Percentiles rank a stretch among this genome's conserved stretches.
phyloP scores from a whole-genome alignment of 2,329 filamentous ascomycete genomes.

The Xylaria digitata region DNA sequence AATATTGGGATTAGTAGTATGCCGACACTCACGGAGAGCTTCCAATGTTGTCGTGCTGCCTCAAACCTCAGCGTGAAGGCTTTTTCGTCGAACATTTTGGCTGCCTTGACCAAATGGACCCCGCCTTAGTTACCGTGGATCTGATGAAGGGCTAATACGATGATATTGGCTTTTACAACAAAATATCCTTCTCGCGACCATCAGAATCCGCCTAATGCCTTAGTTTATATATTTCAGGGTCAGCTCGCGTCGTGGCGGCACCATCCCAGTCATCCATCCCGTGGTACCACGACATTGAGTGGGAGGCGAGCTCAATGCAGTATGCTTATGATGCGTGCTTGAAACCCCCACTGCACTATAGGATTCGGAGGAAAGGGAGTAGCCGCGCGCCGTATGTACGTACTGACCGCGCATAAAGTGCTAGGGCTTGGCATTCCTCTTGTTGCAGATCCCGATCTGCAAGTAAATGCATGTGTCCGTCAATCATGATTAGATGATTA shows the following conservation, averaged over 20 bases:
- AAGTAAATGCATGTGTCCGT: too few relatives aligned
- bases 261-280: background rate
- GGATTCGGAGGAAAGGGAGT: background rate
- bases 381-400: background rate
- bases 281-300: background rate
- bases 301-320: background rate
- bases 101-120: background rate
- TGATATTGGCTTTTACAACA: background rate
- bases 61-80: constrained; percentile 2
- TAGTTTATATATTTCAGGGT: background rate
- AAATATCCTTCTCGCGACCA: too few relatives aligned
- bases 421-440: too few relatives aligned
- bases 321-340: constrained; percentile 9
- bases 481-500: background rate
- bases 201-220: background rate
- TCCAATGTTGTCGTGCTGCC: constrained; percentile 11
- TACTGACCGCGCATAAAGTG: background rate
- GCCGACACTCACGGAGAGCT: background rate
- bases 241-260: background rate
- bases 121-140: background rate
- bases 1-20: constrained; percentile 5
- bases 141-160: background rate
- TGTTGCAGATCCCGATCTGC: background rate
- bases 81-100: background rate
- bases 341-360: background rate